phyloP scores from a whole-genome alignment of 257 asterid species.

The Salvia rosmarinus region DNA sequence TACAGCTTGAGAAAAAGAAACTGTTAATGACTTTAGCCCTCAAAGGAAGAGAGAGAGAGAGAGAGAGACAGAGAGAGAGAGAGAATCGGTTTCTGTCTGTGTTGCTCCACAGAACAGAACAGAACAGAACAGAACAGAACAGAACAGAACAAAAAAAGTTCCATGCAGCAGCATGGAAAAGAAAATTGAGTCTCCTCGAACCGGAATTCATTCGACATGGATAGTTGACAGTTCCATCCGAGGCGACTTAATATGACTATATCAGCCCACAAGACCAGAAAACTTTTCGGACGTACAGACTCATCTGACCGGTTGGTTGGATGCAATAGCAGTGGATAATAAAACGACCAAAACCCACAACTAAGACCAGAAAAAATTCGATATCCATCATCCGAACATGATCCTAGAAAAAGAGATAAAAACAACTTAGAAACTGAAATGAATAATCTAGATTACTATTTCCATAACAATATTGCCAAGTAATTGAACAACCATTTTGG shows the following conservation, averaged over 20 bases:
- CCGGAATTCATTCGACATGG: conserved; percentile 19
- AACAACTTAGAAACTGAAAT: background rate
- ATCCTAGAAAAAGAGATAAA: conserved; percentile 28
- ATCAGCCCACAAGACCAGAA: conserved; percentile 18
- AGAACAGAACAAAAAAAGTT: conserved; percentile 36
- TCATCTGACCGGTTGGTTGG: conserved; percentile 28
- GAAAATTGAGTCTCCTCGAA: conserved; percentile 22
- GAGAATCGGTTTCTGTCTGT: conserved; percentile 25
- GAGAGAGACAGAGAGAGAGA: conserved; percentile 15
- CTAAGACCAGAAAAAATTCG: conserved; percentile 30
- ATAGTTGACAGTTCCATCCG: conserved; percentile 28
- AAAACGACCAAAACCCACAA: conserved; percentile 29
- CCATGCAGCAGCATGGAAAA: conserved; percentile 28
- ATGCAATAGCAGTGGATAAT: conserved; percentile 8
- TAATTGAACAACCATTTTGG: background rate
- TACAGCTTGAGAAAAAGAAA: conserved; percentile 26
- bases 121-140: no score
- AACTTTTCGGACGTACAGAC: conserved; percentile 18
- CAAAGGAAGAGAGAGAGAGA: conserved; percentile 13
- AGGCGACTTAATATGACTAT: background rate
- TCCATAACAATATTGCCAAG: background rate
- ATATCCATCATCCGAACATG: conserved; percentile 32
- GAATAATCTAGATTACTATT: conserved; percentile 15
- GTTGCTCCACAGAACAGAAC: conserved; percentile 37
- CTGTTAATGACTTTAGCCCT: conserved; percentile 30